Evolutionary conservation across 2,329 filamentous ascomycete genomes (phyloP).

Genomic region (Pochonia chlamydosporia): DNA sequence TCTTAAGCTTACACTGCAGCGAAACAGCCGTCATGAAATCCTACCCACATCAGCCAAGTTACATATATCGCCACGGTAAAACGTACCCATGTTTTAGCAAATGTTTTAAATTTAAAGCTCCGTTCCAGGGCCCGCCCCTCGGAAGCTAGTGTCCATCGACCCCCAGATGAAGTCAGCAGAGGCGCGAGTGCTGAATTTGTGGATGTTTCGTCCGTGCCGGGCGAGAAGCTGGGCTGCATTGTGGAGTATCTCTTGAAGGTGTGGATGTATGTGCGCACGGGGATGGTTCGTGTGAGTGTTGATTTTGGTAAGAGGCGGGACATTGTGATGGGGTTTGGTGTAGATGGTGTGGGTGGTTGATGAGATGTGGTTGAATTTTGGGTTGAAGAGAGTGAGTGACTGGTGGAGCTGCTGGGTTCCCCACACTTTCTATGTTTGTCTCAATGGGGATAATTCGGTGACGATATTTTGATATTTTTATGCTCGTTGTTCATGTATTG

Average conservation of each 20-base stretch:
- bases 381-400: not conserved
- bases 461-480: no score
- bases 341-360: not conserved
- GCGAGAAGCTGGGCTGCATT: conserved; percentile 35
- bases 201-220: conserved; percentile 36
- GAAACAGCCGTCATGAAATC: conserved; percentile 72
- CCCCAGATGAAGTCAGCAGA: conserved; percentile 33
- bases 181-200: conserved; percentile 29
- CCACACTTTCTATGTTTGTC: no score
- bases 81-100: conserved; percentile 59
- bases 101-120: conserved; percentile 58
- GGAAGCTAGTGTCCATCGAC: conserved; percentile 45
- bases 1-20: conserved; percentile 59
- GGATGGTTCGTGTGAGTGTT: not conserved
- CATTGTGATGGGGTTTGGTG: no score
- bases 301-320: conserved; percentile 4
- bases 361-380: not conserved
- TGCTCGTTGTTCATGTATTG: no score
- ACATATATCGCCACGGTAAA: no score
- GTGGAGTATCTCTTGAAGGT: conserved; percentile 6
- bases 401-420: not conserved
- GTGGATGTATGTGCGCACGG: not conserved
- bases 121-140: conserved; percentile 52
- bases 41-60: conserved; percentile 28
- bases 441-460: no score